Percentiles rank a stretch among this genome's conserved stretches.
Evolutionary conservation across 75 land plant genomes (phyloP).

Genomic region (Ceratopteris richardii): DNA sequence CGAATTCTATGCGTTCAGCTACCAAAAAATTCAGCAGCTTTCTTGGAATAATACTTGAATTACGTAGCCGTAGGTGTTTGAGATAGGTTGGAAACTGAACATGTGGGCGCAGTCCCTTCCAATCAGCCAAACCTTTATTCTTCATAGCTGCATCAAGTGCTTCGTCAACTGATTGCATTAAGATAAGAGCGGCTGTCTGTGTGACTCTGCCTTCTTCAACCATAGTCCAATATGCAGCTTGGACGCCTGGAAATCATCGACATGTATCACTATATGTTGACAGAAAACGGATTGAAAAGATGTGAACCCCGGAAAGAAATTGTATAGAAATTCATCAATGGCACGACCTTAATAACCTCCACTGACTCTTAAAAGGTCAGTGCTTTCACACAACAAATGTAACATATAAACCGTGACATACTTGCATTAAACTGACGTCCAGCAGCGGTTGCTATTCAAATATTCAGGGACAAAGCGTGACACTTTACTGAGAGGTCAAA

Average conservation of each 20-base stretch:
- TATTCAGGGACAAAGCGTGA: too few relatives aligned
- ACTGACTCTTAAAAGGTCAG: too few relatives aligned
- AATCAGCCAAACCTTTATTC: conserved; percentile 52
- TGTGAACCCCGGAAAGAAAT: too few relatives aligned
- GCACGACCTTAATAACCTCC: too few relatives aligned
- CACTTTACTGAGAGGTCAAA: too few relatives aligned
- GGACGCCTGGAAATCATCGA: conserved; percentile 79
- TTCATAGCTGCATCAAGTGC: conserved; percentile 61
- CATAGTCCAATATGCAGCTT: conserved; percentile 96
- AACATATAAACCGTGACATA: too few relatives aligned
- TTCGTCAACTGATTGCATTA: conserved; percentile 97
- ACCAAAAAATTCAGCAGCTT: conserved; percentile 59
- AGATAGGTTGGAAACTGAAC: conserved; percentile 79
- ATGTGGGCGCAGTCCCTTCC: conserved; percentile 64
- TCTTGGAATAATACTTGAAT: conserved; percentile 32
- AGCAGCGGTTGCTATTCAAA: too few relatives aligned
- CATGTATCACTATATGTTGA: too few relatives aligned
- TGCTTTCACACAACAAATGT: too few relatives aligned
- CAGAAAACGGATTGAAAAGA: too few relatives aligned
- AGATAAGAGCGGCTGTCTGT: conserved; percentile 56
- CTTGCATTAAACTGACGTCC: too few relatives aligned
- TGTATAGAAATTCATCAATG: too few relatives aligned
- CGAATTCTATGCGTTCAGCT: conserved; percentile 75
- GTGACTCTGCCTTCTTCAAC: conserved; percentile 89
- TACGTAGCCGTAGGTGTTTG: conserved; percentile 53